These are phyloP conservation scores for Paulownia fortunei DNA, from an alignment of 257 asterid species.

Conservation along the genomic window DNA sequence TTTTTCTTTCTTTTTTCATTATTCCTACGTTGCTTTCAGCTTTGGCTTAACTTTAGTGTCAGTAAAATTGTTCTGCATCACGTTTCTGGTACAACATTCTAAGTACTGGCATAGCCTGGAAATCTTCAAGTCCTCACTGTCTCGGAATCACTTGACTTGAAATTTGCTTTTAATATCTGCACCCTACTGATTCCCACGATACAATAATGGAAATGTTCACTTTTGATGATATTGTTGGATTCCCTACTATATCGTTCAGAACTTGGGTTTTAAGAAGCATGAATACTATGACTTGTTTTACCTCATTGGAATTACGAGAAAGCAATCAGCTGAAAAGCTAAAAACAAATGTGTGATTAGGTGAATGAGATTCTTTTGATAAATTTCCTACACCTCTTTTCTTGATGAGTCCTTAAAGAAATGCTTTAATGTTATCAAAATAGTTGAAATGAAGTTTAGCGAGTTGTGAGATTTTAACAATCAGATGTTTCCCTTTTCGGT, in stretches of 20 bases:
- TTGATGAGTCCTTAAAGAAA: not conserved
- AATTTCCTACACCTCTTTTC: conserved; percentile 9
- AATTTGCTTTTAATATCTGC: not conserved
- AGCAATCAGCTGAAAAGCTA: not conserved
- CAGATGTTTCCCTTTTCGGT: conserved; percentile 1
- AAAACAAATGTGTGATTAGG: not conserved
- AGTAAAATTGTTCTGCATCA: not conserved
- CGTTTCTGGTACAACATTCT: not conserved
- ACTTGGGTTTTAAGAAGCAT: not conserved
- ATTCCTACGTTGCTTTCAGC: conserved; percentile 8
- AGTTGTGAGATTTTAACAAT: not conserved
- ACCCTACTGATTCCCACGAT: not conserved
- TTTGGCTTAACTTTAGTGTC: not conserved
- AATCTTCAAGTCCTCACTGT: not conserved
- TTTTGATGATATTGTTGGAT: not conserved
- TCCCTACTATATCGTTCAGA: not conserved
- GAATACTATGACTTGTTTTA: not conserved
- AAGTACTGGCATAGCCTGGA: not conserved
- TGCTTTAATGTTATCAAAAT: not conserved
- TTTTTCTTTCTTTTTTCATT: not conserved
- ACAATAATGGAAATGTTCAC: not conserved
- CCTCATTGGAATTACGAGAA: not conserved
- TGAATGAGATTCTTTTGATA: not conserved
- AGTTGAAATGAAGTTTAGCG: not conserved
- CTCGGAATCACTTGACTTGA: not conserved